Evolutionary conservation across 257 asterid species (phyloP).

Genomic region (Handroanthus guayacan): DNA sequence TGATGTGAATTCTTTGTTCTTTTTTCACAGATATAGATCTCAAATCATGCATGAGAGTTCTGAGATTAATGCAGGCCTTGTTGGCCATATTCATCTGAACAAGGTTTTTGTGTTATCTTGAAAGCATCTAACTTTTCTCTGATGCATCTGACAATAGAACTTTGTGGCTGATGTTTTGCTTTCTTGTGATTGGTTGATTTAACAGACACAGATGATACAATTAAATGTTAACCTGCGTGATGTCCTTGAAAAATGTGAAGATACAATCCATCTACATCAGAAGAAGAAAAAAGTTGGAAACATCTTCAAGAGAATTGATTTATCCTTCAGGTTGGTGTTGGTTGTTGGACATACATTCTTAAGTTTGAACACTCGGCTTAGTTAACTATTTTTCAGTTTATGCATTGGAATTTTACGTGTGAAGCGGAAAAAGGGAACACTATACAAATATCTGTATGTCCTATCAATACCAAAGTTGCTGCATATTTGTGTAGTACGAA

Average conservation of each 20-base stretch:
- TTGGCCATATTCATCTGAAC: conserved; percentile 90
- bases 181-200: conserved; percentile 37
- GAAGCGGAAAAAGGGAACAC: neutral
- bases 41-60: conserved; percentile 46
- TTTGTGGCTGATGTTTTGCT: conserved; percentile 30
- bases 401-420: conserved; percentile 21
- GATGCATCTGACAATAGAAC: conserved; percentile 23
- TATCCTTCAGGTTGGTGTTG: conserved; percentile 72
- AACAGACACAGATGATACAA: conserved; percentile 63
- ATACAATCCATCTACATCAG: conserved; percentile 50
- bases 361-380: conserved; percentile 1
- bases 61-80: conserved; percentile 66
- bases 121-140: conserved; percentile 31
- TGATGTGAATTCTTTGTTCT: conserved; percentile 25
- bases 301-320: conserved; percentile 63
- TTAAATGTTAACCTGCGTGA: conserved; percentile 57
- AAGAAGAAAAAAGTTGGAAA: conserved; percentile 74
- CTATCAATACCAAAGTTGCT: conserved; percentile 23
- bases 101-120: conserved; percentile 59
- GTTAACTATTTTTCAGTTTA: conserved; percentile 25
- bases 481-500: conserved; percentile 1
- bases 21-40: conserved; percentile 66
- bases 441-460: neutral
- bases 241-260: conserved; percentile 75
- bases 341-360: conserved; percentile 30